A percentile compares a stretch with the other conserved stretches of the same genome.
phyloP scores from a whole-genome alignment of 202 grass and related monocot species.

The Zoysia matrella region DNA sequence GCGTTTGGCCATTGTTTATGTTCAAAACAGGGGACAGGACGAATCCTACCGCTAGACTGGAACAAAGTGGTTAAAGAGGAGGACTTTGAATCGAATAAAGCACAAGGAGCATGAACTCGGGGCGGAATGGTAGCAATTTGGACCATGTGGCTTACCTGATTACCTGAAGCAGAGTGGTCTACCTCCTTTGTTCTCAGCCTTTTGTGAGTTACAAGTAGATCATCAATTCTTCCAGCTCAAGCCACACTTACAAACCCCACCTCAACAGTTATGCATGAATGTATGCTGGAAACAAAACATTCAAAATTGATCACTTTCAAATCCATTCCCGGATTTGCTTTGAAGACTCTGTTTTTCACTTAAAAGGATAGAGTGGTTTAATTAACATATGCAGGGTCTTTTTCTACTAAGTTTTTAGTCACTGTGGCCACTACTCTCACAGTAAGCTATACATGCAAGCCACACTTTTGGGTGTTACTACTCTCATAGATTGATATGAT shows the following conservation, averaged over 20 bases:
- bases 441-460: no score
- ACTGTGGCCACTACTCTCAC: no score
- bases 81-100: slow-evolving; percentile 56
- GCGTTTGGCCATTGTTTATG: no score
- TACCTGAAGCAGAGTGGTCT: background rate
- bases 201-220: background rate
- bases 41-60: background rate
- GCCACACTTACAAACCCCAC: background rate
- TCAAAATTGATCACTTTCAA: background rate
- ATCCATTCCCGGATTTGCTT: background rate
- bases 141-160: background rate
- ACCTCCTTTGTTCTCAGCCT: background rate
- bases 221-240: background rate
- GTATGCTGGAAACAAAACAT: background rate
- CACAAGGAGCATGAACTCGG: slow-evolving; percentile 23
- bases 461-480: no score
- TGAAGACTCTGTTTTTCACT: background rate
- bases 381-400: background rate
- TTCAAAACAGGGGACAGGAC: no score
- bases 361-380: background rate
- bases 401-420: no score
- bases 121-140: slow-evolving; percentile 34
- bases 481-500: no score
- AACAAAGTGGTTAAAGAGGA: slow-evolving; percentile 50
- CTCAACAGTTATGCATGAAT: background rate